Conservation (phyloP, 805 yeast genomes). For the Myxozyma lipomycoides region DNA sequence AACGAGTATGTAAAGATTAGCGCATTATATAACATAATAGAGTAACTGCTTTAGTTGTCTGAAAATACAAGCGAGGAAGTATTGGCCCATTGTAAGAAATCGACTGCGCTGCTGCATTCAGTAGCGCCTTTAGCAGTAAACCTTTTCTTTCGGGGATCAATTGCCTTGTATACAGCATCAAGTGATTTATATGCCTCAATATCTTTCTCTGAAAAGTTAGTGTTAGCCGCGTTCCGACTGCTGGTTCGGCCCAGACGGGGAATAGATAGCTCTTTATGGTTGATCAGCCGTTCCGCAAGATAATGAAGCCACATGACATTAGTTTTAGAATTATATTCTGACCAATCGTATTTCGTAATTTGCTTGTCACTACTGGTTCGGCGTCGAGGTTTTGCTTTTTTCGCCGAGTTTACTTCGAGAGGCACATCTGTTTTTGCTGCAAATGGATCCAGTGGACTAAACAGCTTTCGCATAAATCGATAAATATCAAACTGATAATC, state of each 20-base stretch:
- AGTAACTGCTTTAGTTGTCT: too few relatives aligned
- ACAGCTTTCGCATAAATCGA: constrained; percentile 45
- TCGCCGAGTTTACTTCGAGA: constrained; percentile 56
- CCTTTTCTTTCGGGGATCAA: constrained; percentile 23
- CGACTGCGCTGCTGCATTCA: not conserved
- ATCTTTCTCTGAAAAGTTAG: constrained; percentile 5
- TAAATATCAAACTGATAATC: constrained; percentile 62
- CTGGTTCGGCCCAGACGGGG: constrained; percentile 12
- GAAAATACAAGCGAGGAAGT: too few relatives aligned
- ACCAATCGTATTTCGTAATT: constrained; percentile 44
- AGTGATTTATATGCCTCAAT: constrained; percentile 19
- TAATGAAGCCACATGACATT: constrained; percentile 65
- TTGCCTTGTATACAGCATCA: constrained; percentile 12
- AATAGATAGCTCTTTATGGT: constrained; percentile 39
- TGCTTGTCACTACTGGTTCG: constrained; percentile 2
- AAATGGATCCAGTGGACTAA: constrained; percentile 8
- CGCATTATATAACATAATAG: too few relatives aligned
- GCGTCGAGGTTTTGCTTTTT: constrained; percentile 44
- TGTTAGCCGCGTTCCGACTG: not conserved
- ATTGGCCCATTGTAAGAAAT: not conserved
- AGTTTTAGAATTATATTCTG: constrained; percentile 45
- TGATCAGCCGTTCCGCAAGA: constrained; percentile 48
- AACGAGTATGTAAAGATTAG: too few relatives aligned
- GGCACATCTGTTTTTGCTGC: constrained; percentile 36
- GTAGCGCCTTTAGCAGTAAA: constrained; percentile 4